These are phyloP conservation scores for Fusarium redolens DNA, from an alignment of 2,329 filamentous ascomycete genomes.

Conservation along the genomic window DNA sequence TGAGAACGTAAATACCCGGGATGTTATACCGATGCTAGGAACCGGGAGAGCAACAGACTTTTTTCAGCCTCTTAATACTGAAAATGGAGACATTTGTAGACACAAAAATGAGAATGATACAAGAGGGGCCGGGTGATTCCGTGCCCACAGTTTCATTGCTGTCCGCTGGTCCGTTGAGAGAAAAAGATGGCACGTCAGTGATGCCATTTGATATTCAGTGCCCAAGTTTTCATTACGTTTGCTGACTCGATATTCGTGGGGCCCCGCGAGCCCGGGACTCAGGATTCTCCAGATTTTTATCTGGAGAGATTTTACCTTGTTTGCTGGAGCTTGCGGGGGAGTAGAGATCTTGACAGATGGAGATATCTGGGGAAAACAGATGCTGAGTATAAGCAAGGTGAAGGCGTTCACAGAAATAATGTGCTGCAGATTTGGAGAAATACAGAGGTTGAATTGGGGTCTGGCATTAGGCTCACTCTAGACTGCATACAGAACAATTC, in stretches of 20 bases:
- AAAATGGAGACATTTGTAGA: not conserved
- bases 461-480: not conserved
- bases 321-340: conserved; percentile 38
- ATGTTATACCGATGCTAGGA: not conserved
- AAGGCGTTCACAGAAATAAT: conserved; percentile 20
- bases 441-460: conserved; percentile 22
- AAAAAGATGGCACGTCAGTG: not conserved
- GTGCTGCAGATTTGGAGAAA: conserved; percentile 31
- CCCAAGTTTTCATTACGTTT: conserved; percentile 44
- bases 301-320: conserved; percentile 32
- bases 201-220: conserved; percentile 12
- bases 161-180: not conserved
- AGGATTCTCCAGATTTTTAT: conserved; percentile 14
- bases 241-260: conserved; percentile 36
- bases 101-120: not conserved
- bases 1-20: conserved; percentile 1
- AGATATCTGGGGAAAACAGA: not conserved
- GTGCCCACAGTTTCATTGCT: conserved; percentile 19
- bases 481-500: not conserved
- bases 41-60: conserved; percentile 6
- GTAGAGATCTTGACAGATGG: conserved; percentile 5
- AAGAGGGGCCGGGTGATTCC: conserved; percentile 25
- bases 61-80: not conserved
- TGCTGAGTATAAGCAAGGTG: not conserved
- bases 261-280: conserved; percentile 38